Evolutionary conservation across 441 rosid genomes (phyloP).

Genomic region (Jatropha multifida): DNA sequence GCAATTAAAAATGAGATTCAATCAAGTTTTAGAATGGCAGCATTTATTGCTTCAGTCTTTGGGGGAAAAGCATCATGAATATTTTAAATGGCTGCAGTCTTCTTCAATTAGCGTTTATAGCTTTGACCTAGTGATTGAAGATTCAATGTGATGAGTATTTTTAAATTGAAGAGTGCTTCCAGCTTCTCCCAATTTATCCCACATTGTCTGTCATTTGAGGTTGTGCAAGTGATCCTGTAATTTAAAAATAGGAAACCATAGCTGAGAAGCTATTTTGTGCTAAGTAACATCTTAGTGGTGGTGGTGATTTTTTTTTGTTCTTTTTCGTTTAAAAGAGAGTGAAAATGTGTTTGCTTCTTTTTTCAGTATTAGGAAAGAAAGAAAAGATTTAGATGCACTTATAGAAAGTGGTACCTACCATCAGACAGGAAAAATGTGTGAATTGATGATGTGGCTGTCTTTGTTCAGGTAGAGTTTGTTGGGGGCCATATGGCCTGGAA

Average conservation of each 20-base stretch:
- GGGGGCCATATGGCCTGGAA: constrained; percentile 99
- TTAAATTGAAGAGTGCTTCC: neutral
- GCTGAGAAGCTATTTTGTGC: neutral
- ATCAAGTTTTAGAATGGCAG: neutral
- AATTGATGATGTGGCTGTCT: constrained; percentile 16
- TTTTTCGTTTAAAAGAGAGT: neutral
- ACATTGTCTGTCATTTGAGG: neutral
- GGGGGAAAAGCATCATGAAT: neutral
- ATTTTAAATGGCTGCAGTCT: neutral
- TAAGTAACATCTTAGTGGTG: neutral
- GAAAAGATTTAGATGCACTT: neutral
- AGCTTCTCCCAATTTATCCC: neutral
- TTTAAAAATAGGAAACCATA: neutral
- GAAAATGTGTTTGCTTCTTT: neutral
- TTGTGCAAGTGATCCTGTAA: neutral
- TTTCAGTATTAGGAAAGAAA: neutral
- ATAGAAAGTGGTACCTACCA: neutral
- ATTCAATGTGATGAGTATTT: neutral
- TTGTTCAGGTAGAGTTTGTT: constrained; percentile 82
- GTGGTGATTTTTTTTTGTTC: neutral
- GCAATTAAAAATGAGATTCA: neutral
- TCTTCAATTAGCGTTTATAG: neutral
- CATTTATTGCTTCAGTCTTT: neutral
- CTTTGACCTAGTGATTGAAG: neutral
- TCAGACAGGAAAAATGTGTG: neutral